A percentile compares a stretch with the other conserved stretches of the same genome.
Conservation (phyloP, 2,329 filamentous ascomycete species). For the Fusarium phyllophilum region DNA sequence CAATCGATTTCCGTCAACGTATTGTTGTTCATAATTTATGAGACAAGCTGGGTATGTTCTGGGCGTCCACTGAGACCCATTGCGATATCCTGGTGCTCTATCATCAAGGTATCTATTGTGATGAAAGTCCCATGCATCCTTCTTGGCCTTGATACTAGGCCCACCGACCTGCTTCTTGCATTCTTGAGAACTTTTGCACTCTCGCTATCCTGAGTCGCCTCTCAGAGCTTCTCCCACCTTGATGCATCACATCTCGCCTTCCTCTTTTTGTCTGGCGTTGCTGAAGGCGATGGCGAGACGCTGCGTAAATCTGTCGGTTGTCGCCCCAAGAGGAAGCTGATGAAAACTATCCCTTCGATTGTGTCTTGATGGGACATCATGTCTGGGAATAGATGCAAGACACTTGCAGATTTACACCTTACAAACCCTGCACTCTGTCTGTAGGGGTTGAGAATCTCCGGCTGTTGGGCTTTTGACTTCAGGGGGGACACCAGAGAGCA, state of each 20-base stretch:
- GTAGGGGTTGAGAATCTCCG: background rate
- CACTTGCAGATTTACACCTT: conserved; percentile 2
- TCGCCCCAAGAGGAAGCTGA: conserved; percentile 40
- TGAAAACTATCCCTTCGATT: conserved; percentile 19
- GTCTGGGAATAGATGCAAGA: conserved; percentile 5
- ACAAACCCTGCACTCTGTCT: background rate
- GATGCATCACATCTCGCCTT: conserved; percentile 30
- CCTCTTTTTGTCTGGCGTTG: conserved; percentile 36
- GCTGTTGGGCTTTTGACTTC: background rate
- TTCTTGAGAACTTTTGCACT: conserved; percentile 40
- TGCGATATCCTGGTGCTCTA: conserved; percentile 14
- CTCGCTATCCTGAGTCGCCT: conserved; percentile 5
- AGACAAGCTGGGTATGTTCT: background rate
- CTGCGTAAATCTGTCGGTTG: conserved; percentile 10
- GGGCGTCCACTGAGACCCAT: background rate
- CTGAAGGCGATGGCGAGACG: conserved; percentile 12
- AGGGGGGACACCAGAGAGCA: background rate
- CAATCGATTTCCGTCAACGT: background rate
- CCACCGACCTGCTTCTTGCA: conserved; percentile 8
- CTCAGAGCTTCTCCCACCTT: background rate
- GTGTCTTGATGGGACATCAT: conserved; percentile 7
- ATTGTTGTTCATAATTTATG: background rate
- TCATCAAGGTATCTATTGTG: conserved; percentile 18
- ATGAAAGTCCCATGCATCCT: conserved; percentile 19
- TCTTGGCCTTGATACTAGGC: conserved; percentile 6